Percentiles rank a stretch among this genome's conserved stretches.
phyloP scores from a whole-genome alignment of 805 yeast genomes.

The Clavispora fructus region DNA sequence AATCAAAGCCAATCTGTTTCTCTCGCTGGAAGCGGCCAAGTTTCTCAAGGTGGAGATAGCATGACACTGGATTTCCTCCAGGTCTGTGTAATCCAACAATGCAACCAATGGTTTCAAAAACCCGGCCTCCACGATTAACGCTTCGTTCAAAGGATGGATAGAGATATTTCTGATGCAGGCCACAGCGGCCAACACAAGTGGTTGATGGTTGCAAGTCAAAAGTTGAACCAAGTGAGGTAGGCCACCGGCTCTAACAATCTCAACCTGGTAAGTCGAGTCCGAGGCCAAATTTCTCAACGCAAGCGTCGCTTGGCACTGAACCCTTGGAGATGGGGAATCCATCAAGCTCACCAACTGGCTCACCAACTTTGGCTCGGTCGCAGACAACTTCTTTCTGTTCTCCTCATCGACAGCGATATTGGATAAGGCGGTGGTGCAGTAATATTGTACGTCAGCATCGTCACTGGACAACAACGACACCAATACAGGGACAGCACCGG shows the following conservation, averaged over 20 bases:
- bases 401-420: conserved; percentile 95
- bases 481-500: conserved; percentile 96
- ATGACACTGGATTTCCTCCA: conserved; percentile 97
- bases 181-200: conserved; percentile 90
- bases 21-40: conserved; percentile 91
- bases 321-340: conserved; percentile 92
- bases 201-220: conserved; percentile 84
- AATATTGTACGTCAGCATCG: conserved; percentile 96
- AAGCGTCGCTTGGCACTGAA: conserved; percentile 96
- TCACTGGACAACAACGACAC: conserved; percentile 79
- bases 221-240: conserved; percentile 88
- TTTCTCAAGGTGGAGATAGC: conserved; percentile 95
- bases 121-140: conserved; percentile 93
- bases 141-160: conserved; percentile 94
- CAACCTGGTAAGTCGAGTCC: conserved; percentile 92
- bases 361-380: conserved; percentile 90
- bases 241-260: conserved; percentile 93
- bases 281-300: conserved; percentile 95
- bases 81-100: conserved; percentile 75
- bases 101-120: conserved; percentile 87
- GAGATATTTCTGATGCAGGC: conserved; percentile 97
- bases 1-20: conserved; percentile 83
- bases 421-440: conserved; percentile 94
- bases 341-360: conserved; percentile 80
- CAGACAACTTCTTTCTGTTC: conserved; percentile 81